Percentiles rank a stretch among this genome's conserved stretches.
phyloP scores from a whole-genome alignment of 192 early-diverging fungal genomes.

The Chytriomyces sp. region DNA sequence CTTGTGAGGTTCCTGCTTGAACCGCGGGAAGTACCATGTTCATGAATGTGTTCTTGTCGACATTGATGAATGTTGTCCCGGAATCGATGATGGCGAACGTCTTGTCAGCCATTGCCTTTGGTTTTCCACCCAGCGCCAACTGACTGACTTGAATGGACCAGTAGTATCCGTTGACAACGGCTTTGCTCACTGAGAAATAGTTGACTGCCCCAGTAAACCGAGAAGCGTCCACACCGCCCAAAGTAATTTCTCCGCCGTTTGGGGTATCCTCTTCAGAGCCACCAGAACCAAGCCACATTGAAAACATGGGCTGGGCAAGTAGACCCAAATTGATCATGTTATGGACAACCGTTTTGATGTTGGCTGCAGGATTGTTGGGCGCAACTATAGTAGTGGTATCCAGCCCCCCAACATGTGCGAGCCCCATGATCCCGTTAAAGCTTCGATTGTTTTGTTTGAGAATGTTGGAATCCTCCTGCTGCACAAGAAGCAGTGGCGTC shows the following conservation, averaged over 20 bases:
- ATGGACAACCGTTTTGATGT: background rate
- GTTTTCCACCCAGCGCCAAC: background rate
- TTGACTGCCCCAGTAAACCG: background rate
- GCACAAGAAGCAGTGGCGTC: background rate
- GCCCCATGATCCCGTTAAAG: conserved; percentile 7
- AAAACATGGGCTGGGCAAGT: conserved; percentile 13
- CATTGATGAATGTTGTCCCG: background rate
- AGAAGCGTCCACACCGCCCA: conserved; percentile 16
- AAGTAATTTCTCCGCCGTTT: background rate
- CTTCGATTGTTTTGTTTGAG: conserved; percentile 16
- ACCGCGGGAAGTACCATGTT: background rate
- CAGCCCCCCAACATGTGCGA: conserved; percentile 10
- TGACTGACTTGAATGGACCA: background rate
- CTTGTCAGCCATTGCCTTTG: background rate
- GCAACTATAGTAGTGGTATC: background rate
- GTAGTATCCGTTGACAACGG: conserved; percentile 4
- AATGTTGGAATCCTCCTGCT: background rate
- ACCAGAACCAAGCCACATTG: background rate
- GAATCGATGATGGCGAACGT: background rate
- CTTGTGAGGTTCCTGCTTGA: background rate
- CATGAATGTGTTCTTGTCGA: conserved; percentile 8
- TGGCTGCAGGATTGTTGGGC: background rate
- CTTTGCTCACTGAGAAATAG: background rate
- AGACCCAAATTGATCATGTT: background rate
- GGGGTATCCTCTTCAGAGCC: background rate